Conservation (phyloP, 352 stramenopile species). For the Peronospora farinosa region DNA sequence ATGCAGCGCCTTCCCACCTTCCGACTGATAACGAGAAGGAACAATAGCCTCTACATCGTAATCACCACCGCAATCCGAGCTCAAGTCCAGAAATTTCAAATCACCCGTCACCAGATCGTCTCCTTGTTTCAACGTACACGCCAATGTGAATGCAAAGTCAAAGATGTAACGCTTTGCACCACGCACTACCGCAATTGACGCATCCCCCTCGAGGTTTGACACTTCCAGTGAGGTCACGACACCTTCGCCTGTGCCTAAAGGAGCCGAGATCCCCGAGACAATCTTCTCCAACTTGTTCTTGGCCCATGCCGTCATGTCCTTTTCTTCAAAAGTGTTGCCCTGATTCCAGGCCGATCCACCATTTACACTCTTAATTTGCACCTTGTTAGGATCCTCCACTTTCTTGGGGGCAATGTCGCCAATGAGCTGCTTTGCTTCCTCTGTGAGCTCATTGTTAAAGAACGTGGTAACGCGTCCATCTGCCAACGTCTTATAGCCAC, state of each 20-base stretch:
- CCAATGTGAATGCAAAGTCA: slow-evolving; percentile 66
- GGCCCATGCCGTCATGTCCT: slow-evolving; percentile 86
- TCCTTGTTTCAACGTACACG: slow-evolving; percentile 32
- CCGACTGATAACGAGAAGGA: slow-evolving; percentile 60
- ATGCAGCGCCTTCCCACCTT: slow-evolving; percentile 63
- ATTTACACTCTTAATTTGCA: slow-evolving; percentile 81
- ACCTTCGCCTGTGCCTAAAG: slow-evolving; percentile 32
- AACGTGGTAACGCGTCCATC: slow-evolving; percentile 97
- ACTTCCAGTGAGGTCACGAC: slow-evolving; percentile 59
- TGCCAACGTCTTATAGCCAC: slow-evolving; percentile 94
- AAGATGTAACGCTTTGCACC: slow-evolving; percentile 92
- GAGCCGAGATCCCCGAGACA: slow-evolving; percentile 35
- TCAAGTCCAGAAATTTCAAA: slow-evolving; percentile 78
- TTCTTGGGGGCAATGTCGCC: slow-evolving; percentile 92
- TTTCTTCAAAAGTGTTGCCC: slow-evolving; percentile 91
- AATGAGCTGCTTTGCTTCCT: slow-evolving; percentile 95
- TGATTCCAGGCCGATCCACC: slow-evolving; percentile 90
- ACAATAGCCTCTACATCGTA: slow-evolving; percentile 72
- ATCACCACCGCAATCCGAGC: slow-evolving; percentile 62
- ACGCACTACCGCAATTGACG: slow-evolving; percentile 87
- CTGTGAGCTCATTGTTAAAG: slow-evolving; percentile 97
- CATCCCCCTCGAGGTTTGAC: slow-evolving; percentile 87
- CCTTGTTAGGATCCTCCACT: slow-evolving; percentile 57
- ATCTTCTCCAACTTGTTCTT: slow-evolving; percentile 67
- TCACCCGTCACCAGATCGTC: slow-evolving; percentile 34